Evolutionary conservation across 75 land plant genomes (phyloP).

Genomic region (Sequoia sempervirens): DNA sequence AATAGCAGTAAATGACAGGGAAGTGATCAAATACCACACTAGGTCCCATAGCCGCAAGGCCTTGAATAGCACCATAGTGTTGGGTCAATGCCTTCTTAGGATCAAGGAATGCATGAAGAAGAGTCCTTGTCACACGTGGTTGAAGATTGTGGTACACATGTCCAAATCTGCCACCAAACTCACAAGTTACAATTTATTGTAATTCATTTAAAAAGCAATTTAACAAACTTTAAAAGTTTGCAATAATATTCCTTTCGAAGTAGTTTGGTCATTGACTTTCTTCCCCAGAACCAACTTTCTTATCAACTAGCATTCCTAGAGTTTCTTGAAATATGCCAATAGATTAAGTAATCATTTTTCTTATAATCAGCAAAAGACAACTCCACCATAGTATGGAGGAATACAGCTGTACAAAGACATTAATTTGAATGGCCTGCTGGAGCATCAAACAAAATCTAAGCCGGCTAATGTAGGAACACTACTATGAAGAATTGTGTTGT

Average conservation of each 20-base stretch:
- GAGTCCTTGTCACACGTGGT: conserved; percentile 75
- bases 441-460: not conserved
- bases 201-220: not conserved
- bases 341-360: not conserved
- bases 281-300: not conserved
- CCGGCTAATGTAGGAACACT: not conserved
- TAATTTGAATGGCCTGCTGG: not conserved
- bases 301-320: not conserved
- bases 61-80: conserved; percentile 97
- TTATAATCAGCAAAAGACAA: not conserved
- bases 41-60: conserved; percentile 79
- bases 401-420: not conserved
- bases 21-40: conserved; percentile 55
- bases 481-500: not conserved
- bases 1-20: not conserved
- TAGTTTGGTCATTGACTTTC: not conserved
- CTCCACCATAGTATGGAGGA: not conserved
- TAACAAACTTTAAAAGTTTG: not conserved
- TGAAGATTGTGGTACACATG: conserved; percentile 85
- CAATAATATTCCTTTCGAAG: not conserved
- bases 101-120: conserved; percentile 85
- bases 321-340: not conserved
- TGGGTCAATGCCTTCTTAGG: conserved; percentile 81
- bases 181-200: not conserved
- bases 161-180: conserved; percentile 62